A percentile compares a stretch with the other conserved stretches of the same genome.
These are phyloP conservation scores for Onygenales sp. DNA, from an alignment of 2,329 filamentous ascomycete species.

Conservation along the genomic window DNA sequence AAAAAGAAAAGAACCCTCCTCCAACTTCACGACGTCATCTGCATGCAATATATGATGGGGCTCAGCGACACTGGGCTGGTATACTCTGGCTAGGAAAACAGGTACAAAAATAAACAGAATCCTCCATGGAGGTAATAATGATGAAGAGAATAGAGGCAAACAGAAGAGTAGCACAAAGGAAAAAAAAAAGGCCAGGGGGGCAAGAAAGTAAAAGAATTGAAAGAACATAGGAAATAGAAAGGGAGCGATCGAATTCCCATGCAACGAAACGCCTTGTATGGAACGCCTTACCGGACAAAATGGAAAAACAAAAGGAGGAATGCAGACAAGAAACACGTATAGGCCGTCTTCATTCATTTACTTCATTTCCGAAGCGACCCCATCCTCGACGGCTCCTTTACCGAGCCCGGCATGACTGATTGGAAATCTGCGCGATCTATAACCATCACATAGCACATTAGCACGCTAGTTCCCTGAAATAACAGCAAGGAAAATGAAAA, in stretches of 20 bases:
- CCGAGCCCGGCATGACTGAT: conserved; percentile 27
- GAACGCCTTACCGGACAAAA: no score
- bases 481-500: conserved; percentile 12
- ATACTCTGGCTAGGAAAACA: no score
- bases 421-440: conserved; percentile 31
- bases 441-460: neutral
- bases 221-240: no score
- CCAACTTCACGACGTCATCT: no score
- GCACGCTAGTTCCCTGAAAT: neutral
- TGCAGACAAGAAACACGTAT: neutral
- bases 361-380: conserved; percentile 31
- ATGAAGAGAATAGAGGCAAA: neutral
- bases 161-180: neutral
- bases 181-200: neutral
- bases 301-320: no score
- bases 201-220: neutral
- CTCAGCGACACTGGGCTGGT: no score
- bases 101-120: neutral
- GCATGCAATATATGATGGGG: no score
- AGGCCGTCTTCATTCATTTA: neutral
- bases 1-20: no score
- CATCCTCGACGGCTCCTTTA: conserved; percentile 31
- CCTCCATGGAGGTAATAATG: neutral
- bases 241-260: no score
- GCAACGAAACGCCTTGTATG: no score